Evolutionary conservation across 73 alveolate species (phyloP).

Genomic region (Halteria grandinella): DNA sequence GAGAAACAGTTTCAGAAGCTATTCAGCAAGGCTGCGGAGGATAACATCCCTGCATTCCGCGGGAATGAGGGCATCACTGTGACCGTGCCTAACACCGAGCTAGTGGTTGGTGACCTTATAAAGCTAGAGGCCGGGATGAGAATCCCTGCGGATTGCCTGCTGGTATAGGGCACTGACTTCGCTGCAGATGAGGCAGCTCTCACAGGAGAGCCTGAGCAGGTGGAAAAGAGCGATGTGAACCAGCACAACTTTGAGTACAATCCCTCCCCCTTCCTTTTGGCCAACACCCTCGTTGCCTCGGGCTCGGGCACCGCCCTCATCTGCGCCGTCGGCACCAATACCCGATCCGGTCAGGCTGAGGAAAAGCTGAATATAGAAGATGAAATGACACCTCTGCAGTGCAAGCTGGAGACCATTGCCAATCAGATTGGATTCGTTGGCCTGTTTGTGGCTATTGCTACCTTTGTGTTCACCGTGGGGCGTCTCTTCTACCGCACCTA

Average conservation of each 20-base stretch:
- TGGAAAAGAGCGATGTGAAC: conserved; percentile 77
- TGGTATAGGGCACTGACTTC: conserved; percentile 80
- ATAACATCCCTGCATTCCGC: conserved; percentile 81
- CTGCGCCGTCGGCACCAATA: conserved; percentile 92
- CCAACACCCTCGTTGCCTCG: conserved; percentile 86
- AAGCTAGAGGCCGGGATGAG: conserved; percentile 90
- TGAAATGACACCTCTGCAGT: conserved; percentile 91
- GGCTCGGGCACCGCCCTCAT: conserved; percentile 90
- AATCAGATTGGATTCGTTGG: conserved; percentile 93
- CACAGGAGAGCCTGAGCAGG: conserved; percentile 94
- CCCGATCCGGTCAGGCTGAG: conserved; percentile 82
- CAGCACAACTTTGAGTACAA: conserved; percentile 69
- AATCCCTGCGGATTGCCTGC: conserved; percentile 94
- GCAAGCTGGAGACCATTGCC: conserved; percentile 89
- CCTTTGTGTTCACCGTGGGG: too few species aligned
- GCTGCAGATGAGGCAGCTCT: conserved; percentile 91
- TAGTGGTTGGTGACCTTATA: conserved; percentile 93
- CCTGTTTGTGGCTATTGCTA: conserved; percentile 77
- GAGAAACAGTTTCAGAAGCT: conserved; percentile 91
- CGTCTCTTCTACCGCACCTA: too few species aligned
- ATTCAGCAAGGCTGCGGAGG: conserved; percentile 79
- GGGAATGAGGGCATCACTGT: conserved; percentile 77
- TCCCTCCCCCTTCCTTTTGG: conserved; percentile 86
- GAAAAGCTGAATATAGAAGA: conserved; percentile 79
- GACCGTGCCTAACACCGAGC: conserved; percentile 75